Evolutionary conservation across 345 rosid species (phyloP), one percentile per base, ranked within the genome.

Genomic region (Salix caprea): DNA sequence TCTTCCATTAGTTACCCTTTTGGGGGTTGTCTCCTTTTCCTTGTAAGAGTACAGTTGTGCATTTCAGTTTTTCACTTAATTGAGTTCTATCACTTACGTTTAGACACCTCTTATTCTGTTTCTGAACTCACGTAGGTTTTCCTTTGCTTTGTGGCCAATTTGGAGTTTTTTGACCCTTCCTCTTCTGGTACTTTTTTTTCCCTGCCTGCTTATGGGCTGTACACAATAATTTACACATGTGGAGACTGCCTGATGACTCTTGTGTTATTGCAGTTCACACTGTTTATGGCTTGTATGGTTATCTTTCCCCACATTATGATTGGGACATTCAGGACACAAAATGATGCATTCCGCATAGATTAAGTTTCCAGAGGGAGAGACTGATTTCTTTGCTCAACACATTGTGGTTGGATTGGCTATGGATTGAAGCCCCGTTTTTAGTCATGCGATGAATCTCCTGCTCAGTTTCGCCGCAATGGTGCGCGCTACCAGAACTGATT

Each of bases 161-260:
- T 95, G 97, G 97, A 86, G 99, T 54, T 88, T 95, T 86, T 84
- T 95, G 91, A 88, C 97, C 78, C 88, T 95, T 74, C 99, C 99
- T 76, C 97, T 95, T 78, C 89, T 95, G 95, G 99, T 95, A 90
- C 3, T 30, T 37, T 52, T 28, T 2, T 18, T 69, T 67, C 28
- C 69, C 5, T 36, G 52, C 18, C 52, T 44, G 75, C 32, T 39
- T 48, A n/a, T 76, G 26, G 77, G 70, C 54, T 30, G 46, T 2
- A 11, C 72, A 77, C 5, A 74, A 50, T 44, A 65, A 52, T 54
- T 60, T 15, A 40, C 66, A 40, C 66, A 67, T 68, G 44, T 66
- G 24, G 26, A 72, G 65, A 64, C 62, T 64, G 46, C 24, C 74
- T 75, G 58, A 78, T 79, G 61, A 32, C 26, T 66, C 58, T 74